Evolutionary conservation across 371 early-diverging fungal species (phyloP), one percentile per base, ranked within the genome.

Genomic region (Gilbertella persicaria): DNA sequence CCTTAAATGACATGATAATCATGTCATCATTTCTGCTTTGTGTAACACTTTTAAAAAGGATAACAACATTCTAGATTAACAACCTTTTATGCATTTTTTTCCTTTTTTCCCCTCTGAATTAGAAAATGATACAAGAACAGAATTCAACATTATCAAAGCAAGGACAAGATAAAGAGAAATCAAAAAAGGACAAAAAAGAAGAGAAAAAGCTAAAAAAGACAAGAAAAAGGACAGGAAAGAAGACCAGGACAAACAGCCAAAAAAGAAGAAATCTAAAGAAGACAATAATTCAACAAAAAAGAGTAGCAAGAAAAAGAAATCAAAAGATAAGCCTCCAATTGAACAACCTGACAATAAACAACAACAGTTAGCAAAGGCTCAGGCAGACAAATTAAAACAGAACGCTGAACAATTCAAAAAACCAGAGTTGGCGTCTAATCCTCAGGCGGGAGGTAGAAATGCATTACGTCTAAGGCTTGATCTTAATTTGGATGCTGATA

Each of bases 401-500:
- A 14, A 38, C 30, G 14, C 53, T 4, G 25, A 44, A 28, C 40
- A 38, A 19, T 36, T 53, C 23, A 45, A 16, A 17, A n/a, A 37
- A 8, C 60, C 62, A 38, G 47, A 52, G 30, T 25, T 60, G 1
- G 61, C 50, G 4, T 39, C 35, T 4, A 24, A 53, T 29, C 49
- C 49, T 14, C 42, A 46, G 5, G 53, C 39, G 17, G 44, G 41
- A 17, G 40, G 46, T 7, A 46, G 35, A 14, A 36, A 28, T 28
- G 53, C 58, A 0, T 38, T 58, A 8, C 29, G 50, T 19, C 29
- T 64, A 17, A 39, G 64, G 36, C 64, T 64, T 19, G 64, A 64
- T 21, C 40, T 64, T 1, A 64, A 64, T 24, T 39, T 64, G 17
- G 64, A 64, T 45, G 64, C 51, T 14, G 60, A 60, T 25, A 60